Conservation (phyloP, 495 filamentous ascomycete genomes). For the Niebla homalea region DNA sequence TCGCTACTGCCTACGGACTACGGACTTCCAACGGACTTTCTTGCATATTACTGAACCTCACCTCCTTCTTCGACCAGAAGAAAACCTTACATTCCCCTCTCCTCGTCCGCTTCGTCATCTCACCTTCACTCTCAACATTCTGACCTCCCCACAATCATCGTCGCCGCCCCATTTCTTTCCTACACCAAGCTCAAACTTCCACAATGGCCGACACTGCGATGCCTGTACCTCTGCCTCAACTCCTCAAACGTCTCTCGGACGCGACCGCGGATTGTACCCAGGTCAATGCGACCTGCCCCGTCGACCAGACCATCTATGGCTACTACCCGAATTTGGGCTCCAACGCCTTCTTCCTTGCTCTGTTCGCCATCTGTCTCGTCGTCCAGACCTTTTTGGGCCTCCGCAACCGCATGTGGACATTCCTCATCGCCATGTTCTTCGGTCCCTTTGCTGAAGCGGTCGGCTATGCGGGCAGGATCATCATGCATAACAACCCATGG, state of each 20-base stretch:
- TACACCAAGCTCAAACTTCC: too few species aligned
- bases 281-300: constrained; percentile 39
- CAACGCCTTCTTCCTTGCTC: constrained; percentile 46
- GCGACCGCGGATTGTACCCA: constrained; percentile 26
- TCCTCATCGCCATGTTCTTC: constrained; percentile 35
- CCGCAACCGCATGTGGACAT: constrained; percentile 49
- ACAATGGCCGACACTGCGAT: neutral
- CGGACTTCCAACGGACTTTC: too few species aligned
- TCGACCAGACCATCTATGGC: constrained; percentile 48
- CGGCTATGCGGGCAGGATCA: constrained; percentile 46
- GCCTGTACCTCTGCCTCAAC: neutral
- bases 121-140: too few species aligned
- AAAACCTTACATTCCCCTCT: too few species aligned
- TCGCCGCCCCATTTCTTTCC: too few species aligned
- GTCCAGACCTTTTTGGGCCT: constrained; percentile 34
- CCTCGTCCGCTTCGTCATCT: too few species aligned
- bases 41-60: too few species aligned
- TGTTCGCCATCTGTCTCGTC: constrained; percentile 36
- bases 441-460: constrained; percentile 27
- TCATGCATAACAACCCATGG: constrained; percentile 50
- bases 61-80: too few species aligned
- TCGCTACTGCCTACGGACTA: too few species aligned
- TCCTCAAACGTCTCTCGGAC: neutral
- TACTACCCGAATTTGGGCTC: constrained; percentile 51
- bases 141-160: too few species aligned